Base-by-base conservation (phyloP, 192 early-diverging fungal genomes). In the Coemansia sp. region DNA sequence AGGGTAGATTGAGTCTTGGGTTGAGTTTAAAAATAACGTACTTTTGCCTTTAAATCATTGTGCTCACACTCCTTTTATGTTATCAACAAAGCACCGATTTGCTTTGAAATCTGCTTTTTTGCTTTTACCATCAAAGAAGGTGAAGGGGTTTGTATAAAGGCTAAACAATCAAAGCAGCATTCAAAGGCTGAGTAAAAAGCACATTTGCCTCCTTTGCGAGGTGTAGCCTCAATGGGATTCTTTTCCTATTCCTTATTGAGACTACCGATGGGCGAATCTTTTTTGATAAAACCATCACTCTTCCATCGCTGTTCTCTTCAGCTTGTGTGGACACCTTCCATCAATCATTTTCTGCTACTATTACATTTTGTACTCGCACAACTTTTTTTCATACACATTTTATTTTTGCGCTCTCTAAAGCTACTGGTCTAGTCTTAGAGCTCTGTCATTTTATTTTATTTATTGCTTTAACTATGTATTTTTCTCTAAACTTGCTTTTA, bases 351-450 rank as follows among this genome's bases (percentile, higher is more conserved):
- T 51, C 47, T 51, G 8, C 47, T 9, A 22, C 5, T 8, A 22
- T 22, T 22, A 51, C 5, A 46, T 6, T 22, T 22, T 51, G 1
- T 20, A 22, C 47, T 22, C n/a, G 3, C 44, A 5, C 16, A 0
- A 36, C n/a, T n/a, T n/a, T n/a, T n/a, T n/a, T n/a, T n/a, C n/a
- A n/a, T n/a, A n/a, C n/a, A n/a, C n/a, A n/a, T n/a, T n/a, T 51
- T 22, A n/a, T 20, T 9, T 0, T 22, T 18, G 1, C 47, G 8
- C n/a, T 10, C 42, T 43, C 42, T 12, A 2, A 24, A n/a, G 18
- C 55, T 59, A 59, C 29, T 34, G 55, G 55, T 59, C n/a, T 59
- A 59, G 55, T 59, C 16, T n/a, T 3, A 8, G 55, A 33, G 16
- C 31, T 11, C 22, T 27, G n/a, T 27, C 9, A n/a, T n/a, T n/a